Base-by-base conservation (phyloP, 495 filamentous ascomycete species). In the Aspergillus wentii region DNA sequence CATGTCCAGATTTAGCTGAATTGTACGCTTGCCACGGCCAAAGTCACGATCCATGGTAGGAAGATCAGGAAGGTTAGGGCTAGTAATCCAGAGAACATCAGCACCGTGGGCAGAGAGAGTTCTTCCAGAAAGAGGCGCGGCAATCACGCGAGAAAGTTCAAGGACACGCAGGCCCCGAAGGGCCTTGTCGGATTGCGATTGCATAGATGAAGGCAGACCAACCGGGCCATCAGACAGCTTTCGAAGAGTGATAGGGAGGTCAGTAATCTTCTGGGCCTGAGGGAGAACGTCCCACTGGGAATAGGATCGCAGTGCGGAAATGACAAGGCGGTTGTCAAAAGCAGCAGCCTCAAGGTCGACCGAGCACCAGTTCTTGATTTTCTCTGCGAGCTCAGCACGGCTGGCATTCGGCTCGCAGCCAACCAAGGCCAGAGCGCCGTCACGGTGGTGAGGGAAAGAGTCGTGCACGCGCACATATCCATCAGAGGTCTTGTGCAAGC, bases 31-130 rank as follows among this genome's bases (percentile, higher is more conserved):
- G 25, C 80, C 78, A 13, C 74, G 68, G 53, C 82, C 82, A 48
- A 76, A 72, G 40, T 84, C 79, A 11, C 82, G 74, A 59, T 83
- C 78, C 52, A 83, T 76, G 51, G 76, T 76, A 1, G 81, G 79
- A 13, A 83, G 73, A 41, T 83, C 79, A 6, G 74, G 72, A 16
- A 83, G 61, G 22, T 69, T 57, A 0, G 76, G 71, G 9, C 69
- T 75, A 1, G 80, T 83, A 29, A 85, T 63, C 56, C 82, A 82
- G 43, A 82, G 61, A 17, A 81, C 69, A 32, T 69, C 62, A 23
- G 78, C 78, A 23, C 77, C 78, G 55, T 82, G 74, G 3, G 73
- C 75, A 11, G 74, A 76, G 5, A 82, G 64, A 8, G 66, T 74
- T 36, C 71, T 69, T 18, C 74, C 72, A 32, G 79, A 72, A 4